Percentiles rank a stretch among this genome's conserved stretches.
phyloP scores from a whole-genome alignment of 768 basidiomycete species.

The Leccinum disarticulatum region DNA sequence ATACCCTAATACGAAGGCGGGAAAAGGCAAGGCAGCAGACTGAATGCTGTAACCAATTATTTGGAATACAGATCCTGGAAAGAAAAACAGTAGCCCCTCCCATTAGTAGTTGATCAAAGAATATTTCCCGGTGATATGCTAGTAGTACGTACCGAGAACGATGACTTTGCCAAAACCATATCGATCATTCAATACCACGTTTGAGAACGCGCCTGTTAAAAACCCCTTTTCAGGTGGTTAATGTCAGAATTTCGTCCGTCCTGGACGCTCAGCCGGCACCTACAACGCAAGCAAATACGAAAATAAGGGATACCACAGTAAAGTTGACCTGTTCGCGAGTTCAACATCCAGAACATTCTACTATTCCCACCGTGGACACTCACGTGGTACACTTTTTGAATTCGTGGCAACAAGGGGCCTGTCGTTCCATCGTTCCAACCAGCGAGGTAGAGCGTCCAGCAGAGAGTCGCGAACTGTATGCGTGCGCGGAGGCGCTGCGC shows the following conservation, averaged over 20 bases:
- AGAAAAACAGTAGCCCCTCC: not conserved
- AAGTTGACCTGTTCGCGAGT: conserved; percentile 34
- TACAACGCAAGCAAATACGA: conserved; percentile 41
- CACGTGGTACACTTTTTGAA: conserved; percentile 38
- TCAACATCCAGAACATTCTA: not conserved
- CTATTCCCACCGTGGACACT: conserved; percentile 1
- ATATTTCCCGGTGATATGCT: no score
- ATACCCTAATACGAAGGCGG: conserved; percentile 43
- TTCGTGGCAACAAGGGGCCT: conserved; percentile 39
- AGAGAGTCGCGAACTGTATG: conserved; percentile 36
- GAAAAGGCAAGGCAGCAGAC: conserved; percentile 44
- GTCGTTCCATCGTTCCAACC: conserved; percentile 42
- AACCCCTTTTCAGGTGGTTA: conserved; percentile 28
- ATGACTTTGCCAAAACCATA: conserved; percentile 37
- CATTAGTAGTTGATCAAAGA: not conserved
- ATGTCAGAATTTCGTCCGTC: not conserved
- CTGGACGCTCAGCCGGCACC: conserved; percentile 9
- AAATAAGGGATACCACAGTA: conserved; percentile 42
- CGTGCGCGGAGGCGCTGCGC: conserved; percentile 22
- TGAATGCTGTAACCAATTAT: conserved; percentile 36
- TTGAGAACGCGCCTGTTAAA: conserved; percentile 32
- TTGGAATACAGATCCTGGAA: conserved; percentile 30
- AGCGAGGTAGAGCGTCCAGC: conserved; percentile 34
- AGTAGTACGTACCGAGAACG: conserved; percentile 25
- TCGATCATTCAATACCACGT: conserved; percentile 28